Evolutionary conservation across 2,329 filamentous ascomycete genomes (phyloP), one percentile per base, ranked within the genome.

Genomic region (Alternaria brassicae): DNA sequence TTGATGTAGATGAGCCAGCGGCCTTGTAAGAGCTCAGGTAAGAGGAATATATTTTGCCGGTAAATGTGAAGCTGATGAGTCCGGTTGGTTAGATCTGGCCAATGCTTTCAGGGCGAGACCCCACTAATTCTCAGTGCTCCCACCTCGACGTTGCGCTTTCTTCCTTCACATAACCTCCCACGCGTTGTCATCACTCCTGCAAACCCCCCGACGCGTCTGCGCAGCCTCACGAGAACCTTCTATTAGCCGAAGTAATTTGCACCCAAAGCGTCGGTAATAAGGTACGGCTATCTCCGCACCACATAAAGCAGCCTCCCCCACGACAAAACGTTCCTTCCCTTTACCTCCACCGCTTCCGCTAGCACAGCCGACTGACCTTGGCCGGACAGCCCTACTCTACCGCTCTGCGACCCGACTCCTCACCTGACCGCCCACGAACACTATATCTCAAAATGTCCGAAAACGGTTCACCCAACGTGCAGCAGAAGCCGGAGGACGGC

Each of bases 401-500:
- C 25, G n/a, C 42, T 25, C 44, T n/a, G 27, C 34, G 49, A 47
- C 48, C 21, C 53, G 30, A 41, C n/a, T 36, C 50, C 21, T 47
- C 41, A 28, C 56, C 2, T 39, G 39, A 60, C 28, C 48, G 8
- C 55, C 51, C 56, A 50, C 47, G 23, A 54, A 40, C 47, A 32
- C 45, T 41, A 17, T 42, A 53, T 13, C 44, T 13, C 59, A 65
- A 36, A 52, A 76, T 76, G 82, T 82, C 81, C 39, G 81, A 83
- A 63, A 76, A 77, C 72, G 79, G 77, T 23, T 76, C 73, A 5
- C 76, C 78, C 17, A 71, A 72, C 65, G 70, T 77, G 37, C 76
- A 78, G 68, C 78, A 79, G 40, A 81, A 83, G 72, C 78, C 79
- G 2, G 77, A 78, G 52, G 81, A 82, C 54, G 72, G 78, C 5